Conservation (phyloP, 306 rosid genomes). For the Carpinus fangiana region DNA sequence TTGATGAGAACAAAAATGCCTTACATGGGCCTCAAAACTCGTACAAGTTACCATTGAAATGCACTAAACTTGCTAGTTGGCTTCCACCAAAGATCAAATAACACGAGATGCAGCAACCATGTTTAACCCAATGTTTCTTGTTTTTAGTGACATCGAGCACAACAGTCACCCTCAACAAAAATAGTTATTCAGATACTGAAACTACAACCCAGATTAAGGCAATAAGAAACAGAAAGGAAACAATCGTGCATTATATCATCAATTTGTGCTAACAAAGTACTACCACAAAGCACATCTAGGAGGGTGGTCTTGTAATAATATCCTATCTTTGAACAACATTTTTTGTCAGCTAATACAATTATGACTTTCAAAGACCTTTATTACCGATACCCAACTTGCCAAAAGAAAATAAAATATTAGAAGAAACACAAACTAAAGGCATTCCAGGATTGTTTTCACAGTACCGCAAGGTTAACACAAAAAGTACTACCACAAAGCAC, state of each 20-base stretch:
- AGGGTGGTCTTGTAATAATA: constrained; percentile 3
- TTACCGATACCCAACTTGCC: constrained; percentile 3
- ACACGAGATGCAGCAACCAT: constrained; percentile 98
- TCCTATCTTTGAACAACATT: constrained; percentile 12
- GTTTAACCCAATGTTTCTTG: constrained; percentile 96
- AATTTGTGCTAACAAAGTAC: constrained; percentile 4
- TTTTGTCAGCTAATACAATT: constrained; percentile 4
- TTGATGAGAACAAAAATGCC: too few species aligned
- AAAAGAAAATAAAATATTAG: constrained; percentile 17
- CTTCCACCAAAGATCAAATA: constrained; percentile 99
- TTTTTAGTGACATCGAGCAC: constrained; percentile 92
- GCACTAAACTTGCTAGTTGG: constrained; percentile 41
- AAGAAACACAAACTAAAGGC: constrained; percentile 20
- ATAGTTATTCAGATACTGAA: constrained; percentile 30
- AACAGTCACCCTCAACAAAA: constrained; percentile 61
- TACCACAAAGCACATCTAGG: constrained; percentile 18
- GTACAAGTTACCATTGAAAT: too few species aligned
- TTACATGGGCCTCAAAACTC: too few species aligned
- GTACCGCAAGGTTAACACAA: constrained; percentile 10
- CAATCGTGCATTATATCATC: constrained; percentile 12
- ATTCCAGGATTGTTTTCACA: constrained; percentile 3
- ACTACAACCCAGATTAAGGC: constrained; percentile 24
- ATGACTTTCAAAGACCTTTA: constrained; percentile 13
- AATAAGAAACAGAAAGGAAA: constrained; percentile 15
- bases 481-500: constrained; percentile 14